phyloP scores from a whole-genome alignment of 2,329 filamentous ascomycete species.

The Didymella lethalis region DNA sequence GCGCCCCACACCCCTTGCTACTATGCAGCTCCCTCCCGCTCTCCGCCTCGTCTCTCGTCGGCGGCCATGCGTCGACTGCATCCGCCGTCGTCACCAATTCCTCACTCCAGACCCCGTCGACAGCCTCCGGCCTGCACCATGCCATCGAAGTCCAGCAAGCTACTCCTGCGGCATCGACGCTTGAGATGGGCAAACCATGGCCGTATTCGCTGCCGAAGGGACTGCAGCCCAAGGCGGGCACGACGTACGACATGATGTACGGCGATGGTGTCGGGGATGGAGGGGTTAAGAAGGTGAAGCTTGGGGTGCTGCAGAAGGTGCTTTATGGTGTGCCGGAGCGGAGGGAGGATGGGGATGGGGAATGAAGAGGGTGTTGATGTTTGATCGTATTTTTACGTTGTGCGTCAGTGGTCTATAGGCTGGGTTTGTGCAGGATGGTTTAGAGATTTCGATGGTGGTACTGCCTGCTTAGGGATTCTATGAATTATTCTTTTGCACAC shows the following conservation, averaged over 20 bases:
- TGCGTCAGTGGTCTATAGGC: too few relatives aligned
- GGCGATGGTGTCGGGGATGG: neutral
- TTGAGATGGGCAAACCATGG: neutral
- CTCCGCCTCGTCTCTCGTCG: neutral
- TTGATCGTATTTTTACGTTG: too few relatives aligned
- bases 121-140: neutral
- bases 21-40: neutral
- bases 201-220: constrained; percentile 14
- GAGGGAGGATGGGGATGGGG: neutral
- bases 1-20: constrained; percentile 11
- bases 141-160: neutral
- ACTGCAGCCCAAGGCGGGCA: constrained; percentile 22
- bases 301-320: constrained; percentile 5
- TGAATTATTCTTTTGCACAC: too few relatives aligned
- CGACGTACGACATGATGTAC: constrained; percentile 23
- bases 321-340: constrained; percentile 20
- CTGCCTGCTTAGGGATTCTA: too few relatives aligned
- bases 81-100: neutral
- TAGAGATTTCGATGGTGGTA: too few relatives aligned
- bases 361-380: neutral
- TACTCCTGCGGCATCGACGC: neutral
- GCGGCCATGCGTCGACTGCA: neutral
- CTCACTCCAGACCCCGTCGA: neutral
- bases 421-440: too few relatives aligned
- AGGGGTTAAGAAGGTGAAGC: neutral